Base-by-base conservation (phyloP, 371 early-diverging fungal species). In the Haplosporangium sp. region DNA sequence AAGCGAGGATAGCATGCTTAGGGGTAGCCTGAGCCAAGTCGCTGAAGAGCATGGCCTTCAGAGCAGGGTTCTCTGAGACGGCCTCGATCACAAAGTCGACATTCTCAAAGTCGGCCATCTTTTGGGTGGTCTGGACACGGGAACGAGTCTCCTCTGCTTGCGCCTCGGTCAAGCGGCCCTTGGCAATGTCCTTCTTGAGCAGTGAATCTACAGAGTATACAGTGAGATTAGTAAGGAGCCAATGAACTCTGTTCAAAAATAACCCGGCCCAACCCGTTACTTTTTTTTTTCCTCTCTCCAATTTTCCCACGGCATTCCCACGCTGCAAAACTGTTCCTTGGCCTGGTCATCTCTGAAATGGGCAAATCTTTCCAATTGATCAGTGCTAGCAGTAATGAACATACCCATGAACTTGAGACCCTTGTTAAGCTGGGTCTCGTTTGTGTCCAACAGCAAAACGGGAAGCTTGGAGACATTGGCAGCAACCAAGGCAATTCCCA, bases 401-500 rank as follows among this genome's bases (percentile, higher is more conserved):
- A 37, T 80, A 94, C 94, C 91, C 82, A 96, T 89, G 73, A 96
- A 93, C 74, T 86, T 85, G 60, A 94, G 64, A 5, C 95, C 95
- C 80, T 92, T 91, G 36, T 92, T 93, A 12, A 96, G 85, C 83
- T 96, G 95, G n/a, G 69, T 80, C 62, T 89, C 84, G 77, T 89
- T 93, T 57, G 94, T 82, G 83, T 99, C 99, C 84, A 96, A 83
- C 54, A 96, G 72, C 43, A 93, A 81, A 3, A 95, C 95, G 29
- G 91, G 90, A 29, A 93, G 81, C 74, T 93, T 89, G 58, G 97
- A 92, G 6, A 91, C 87, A 47, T 91, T 90, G 37, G 98, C 97
- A 42, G 95, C 90, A n/a, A 99, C 99, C 58, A 95, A 91, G 7
- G 95, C 98, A 73, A 99, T 99, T 45, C 99, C 99, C 55, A 93